These are phyloP conservation scores for Scheffersomyces segobiensis DNA, from an alignment of 1,139 yeast species.

Conservation along the genomic window DNA sequence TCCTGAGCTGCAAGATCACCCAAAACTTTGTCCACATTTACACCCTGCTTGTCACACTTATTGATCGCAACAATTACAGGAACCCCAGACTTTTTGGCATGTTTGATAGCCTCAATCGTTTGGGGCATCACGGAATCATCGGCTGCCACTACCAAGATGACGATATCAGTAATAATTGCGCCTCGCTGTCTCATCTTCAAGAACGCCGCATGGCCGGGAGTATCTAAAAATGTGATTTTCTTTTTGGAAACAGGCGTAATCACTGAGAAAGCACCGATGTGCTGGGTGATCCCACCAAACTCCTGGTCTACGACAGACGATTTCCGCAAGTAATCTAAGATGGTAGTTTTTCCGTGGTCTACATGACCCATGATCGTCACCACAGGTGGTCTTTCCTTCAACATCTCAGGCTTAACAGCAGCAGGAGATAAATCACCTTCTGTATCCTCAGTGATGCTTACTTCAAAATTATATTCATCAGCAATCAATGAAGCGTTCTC, in stretches of 20 bases:
- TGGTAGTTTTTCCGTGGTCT: slow-evolving; percentile 97
- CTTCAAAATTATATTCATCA: slow-evolving; percentile 81
- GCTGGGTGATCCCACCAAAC: slow-evolving; percentile 97
- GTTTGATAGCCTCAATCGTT: slow-evolving; percentile 93
- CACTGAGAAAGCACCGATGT: slow-evolving; percentile 95
- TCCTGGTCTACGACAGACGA: slow-evolving; percentile 82
- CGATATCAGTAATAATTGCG: slow-evolving; percentile 90
- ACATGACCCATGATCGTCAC: slow-evolving; percentile 99
- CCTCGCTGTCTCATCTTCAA: slow-evolving; percentile 96
- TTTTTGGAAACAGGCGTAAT: slow-evolving; percentile 71
- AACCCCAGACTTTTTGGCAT: slow-evolving; percentile 80
- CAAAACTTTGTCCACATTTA: slow-evolving; percentile 70
- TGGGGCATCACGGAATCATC: slow-evolving; percentile 99
- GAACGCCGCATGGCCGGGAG: slow-evolving; percentile 99
- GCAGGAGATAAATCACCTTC: slow-evolving; percentile 64
- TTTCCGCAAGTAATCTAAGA: slow-evolving; percentile 80
- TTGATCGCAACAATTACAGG: slow-evolving; percentile 91
- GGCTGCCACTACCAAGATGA: slow-evolving; percentile 93
- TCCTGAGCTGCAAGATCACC: slow-evolving; percentile 76
- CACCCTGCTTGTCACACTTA: slow-evolving; percentile 82
- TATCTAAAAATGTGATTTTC: slow-evolving; percentile 84
- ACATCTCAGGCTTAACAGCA: slow-evolving; percentile 36
- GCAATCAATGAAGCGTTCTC: slow-evolving; percentile 87
- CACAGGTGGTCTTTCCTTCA: slow-evolving; percentile 82
- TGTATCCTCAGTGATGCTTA: slow-evolving; percentile 57